phyloP scores from a whole-genome alignment of 2,329 filamentous ascomycete species.

The Dothidotthia symphoricarpi region DNA sequence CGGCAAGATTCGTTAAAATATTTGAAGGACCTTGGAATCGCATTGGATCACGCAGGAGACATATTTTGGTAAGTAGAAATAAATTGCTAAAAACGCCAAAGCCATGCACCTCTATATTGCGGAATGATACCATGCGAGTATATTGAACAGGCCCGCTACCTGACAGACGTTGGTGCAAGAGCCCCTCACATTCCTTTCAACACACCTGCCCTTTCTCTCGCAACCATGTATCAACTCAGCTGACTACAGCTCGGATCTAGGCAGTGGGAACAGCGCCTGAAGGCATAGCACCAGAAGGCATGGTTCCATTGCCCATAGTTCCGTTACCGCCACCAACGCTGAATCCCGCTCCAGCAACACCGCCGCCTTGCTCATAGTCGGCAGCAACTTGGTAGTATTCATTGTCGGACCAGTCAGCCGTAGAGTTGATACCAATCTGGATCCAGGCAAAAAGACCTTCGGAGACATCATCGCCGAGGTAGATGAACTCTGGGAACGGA shows the following conservation, averaged over 20 bases:
- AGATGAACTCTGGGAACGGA: constrained; percentile 25
- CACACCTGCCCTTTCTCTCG: too few species aligned
- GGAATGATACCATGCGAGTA: too few species aligned
- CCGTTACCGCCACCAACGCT: constrained; percentile 5
- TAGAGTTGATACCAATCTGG: constrained; percentile 23
- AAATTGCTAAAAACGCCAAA: too few species aligned
- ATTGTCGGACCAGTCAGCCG: constrained; percentile 18
- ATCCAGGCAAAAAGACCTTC: constrained; percentile 31
- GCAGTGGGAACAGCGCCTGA: constrained; percentile 2
- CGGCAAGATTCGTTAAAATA: too few species aligned
- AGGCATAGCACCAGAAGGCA: constrained; percentile 11
- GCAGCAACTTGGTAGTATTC: constrained; percentile 22
- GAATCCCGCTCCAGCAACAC: constrained; percentile 14
- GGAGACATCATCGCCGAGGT: constrained; percentile 18
- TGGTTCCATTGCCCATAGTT: constrained; percentile 11
- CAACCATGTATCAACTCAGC: too few species aligned
- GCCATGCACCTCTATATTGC: too few species aligned
- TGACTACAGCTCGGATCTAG: background rate
- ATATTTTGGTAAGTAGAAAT: too few species aligned
- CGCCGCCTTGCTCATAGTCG: constrained; percentile 20
- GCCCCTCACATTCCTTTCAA: too few species aligned
- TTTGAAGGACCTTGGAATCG: too few species aligned
- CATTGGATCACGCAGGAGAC: too few species aligned
- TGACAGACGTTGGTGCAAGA: too few species aligned
- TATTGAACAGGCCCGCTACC: too few species aligned